Conservation (phyloP, 2,329 filamentous ascomycete species). For the Fusarium oxysporum region DNA sequence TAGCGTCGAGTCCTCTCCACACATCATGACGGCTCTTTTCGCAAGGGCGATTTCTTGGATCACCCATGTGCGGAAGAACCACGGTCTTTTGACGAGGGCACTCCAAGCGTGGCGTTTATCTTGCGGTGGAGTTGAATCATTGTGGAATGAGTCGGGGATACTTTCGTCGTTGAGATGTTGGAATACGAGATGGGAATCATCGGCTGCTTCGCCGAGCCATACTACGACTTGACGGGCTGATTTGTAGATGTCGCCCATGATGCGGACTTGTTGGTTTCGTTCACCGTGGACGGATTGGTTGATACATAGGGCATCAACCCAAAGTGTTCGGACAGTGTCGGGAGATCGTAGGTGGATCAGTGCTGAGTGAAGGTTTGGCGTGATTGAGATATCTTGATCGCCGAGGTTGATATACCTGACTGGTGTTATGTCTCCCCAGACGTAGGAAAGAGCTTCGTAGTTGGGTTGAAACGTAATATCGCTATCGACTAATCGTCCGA, state of each 20-base stretch:
- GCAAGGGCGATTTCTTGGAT: constrained; percentile 23
- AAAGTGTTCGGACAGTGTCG: not conserved
- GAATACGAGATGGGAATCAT: constrained; percentile 13
- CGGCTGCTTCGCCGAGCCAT: constrained; percentile 10
- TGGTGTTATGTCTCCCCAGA: constrained; percentile 11
- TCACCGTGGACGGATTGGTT: constrained; percentile 16
- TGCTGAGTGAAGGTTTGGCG: constrained; percentile 11
- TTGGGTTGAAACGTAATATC: constrained; percentile 23
- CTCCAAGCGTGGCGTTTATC: not conserved
- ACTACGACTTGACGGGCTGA: constrained; percentile 20
- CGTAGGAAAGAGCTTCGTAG: constrained; percentile 24
- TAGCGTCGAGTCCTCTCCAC: not conserved
- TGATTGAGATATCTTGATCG: not conserved
- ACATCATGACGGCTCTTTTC: constrained; percentile 7
- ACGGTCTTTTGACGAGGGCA: constrained; percentile 3
- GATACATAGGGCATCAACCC: constrained; percentile 19
- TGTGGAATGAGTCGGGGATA: fast-evolving
- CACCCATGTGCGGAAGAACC: constrained; percentile 30
- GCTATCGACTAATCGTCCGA: not conserved
- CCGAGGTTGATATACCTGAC: not conserved
- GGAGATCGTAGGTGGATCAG: not conserved
- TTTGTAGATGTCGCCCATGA: constrained; percentile 31
- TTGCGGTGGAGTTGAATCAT: fast-evolving
- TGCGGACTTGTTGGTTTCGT: constrained; percentile 25
- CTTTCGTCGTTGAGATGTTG: not conserved